Conservation (phyloP, 345 rosid species). For the Dimocarpus longan region DNA sequence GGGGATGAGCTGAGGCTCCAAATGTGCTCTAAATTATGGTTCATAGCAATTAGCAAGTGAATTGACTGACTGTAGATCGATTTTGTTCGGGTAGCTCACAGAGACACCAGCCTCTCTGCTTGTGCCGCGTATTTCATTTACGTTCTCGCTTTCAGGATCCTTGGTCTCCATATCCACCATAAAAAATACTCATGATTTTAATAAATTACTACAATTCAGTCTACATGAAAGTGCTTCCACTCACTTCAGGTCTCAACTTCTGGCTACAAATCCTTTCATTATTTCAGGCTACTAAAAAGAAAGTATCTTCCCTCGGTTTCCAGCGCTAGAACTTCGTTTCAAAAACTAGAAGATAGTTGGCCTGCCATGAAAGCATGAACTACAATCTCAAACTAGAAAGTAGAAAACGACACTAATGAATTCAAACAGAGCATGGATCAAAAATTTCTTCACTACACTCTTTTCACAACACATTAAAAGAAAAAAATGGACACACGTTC, state of each 20-base stretch:
- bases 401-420: background rate
- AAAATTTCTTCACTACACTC: background rate
- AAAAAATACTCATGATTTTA: background rate
- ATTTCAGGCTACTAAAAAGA: background rate
- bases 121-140: constrained; percentile 8
- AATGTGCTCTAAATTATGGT: too few relatives aligned
- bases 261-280: background rate
- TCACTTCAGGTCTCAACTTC: background rate
- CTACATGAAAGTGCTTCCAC: background rate
- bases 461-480: background rate
- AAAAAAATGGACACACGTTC: too few relatives aligned
- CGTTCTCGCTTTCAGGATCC: constrained; percentile 2
- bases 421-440: background rate
- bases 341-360: background rate
- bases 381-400: background rate
- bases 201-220: background rate
- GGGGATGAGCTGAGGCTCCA: too few relatives aligned
- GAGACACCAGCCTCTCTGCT: background rate
- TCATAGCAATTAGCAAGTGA: too few relatives aligned
- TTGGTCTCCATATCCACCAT: constrained; percentile 12
- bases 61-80: background rate
- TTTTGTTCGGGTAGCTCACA: background rate
- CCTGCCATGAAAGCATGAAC: background rate
- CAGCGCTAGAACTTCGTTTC: background rate
- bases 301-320: background rate